phyloP scores from a whole-genome alignment of 345 rosid species.

The Acer negundo region DNA sequence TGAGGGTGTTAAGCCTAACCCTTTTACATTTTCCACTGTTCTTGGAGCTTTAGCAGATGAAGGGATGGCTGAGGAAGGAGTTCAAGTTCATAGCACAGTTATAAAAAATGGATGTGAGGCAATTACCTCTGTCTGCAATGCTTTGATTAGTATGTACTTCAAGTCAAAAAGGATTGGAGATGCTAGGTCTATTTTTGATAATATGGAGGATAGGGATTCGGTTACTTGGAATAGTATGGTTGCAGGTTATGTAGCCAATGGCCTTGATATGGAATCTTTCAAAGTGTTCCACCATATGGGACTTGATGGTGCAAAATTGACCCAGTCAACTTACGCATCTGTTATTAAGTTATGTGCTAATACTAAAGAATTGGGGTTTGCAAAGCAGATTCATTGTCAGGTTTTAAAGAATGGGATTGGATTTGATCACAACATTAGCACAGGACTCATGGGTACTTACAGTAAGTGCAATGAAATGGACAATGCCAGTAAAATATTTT shows the following conservation, averaged over 20 bases:
- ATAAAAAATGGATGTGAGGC: slow-evolving; percentile 62
- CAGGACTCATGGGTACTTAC: slow-evolving; percentile 67
- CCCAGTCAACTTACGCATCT: slow-evolving; percentile 53
- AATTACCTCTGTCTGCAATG: slow-evolving; percentile 52
- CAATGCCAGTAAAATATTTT: slow-evolving; percentile 56
- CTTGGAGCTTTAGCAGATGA: slow-evolving; percentile 65
- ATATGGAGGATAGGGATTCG: slow-evolving; percentile 47
- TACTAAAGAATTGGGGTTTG: slow-evolving; percentile 45
- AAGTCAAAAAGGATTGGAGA: slow-evolving; percentile 56
- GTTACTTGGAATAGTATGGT: slow-evolving; percentile 86
- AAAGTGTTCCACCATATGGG: slow-evolving; percentile 59
- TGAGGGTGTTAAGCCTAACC: slow-evolving; percentile 64
- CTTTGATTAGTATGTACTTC: slow-evolving; percentile 71
- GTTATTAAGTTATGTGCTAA: slow-evolving; percentile 70
- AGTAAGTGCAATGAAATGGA: slow-evolving; percentile 58
- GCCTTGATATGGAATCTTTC: slow-evolving; percentile 62
- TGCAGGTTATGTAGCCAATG: slow-evolving; percentile 59
- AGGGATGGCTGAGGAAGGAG: slow-evolving; percentile 49
- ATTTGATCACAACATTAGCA: slow-evolving; percentile 54
- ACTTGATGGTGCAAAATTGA: slow-evolving; percentile 47
- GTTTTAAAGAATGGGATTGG: slow-evolving; percentile 58
- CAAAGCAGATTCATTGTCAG: slow-evolving; percentile 71
- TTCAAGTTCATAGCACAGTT: slow-evolving; percentile 57
- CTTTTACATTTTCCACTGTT: slow-evolving; percentile 64
- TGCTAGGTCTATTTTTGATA: slow-evolving; percentile 64